Evolutionary conservation across 2,329 filamentous ascomycete species (phyloP), one percentile per base, ranked within the genome.

Genomic region (Beauveria australis): DNA sequence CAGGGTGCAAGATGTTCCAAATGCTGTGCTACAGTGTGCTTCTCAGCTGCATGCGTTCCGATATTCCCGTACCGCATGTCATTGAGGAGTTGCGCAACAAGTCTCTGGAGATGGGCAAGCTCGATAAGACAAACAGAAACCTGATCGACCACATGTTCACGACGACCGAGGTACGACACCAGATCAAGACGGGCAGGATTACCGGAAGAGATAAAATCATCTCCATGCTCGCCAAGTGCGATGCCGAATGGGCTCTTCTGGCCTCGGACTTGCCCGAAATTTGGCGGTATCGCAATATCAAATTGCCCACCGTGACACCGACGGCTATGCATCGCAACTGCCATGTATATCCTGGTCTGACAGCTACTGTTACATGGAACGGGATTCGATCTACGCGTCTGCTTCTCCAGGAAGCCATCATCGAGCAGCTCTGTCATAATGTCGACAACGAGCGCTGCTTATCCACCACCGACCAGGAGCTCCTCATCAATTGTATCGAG

Each of bases 21-120:
- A 81, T 82, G 76, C 73, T 83, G 33, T 79, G 74, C 37, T 76
- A 82, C 59, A 78, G 75, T 58, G 74, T 81, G 40, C 71, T 82
- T 61, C 77, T 83, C 63, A 79, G 76, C 64, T 82, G 80, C 66
- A 74, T 82, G 28, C 79, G 81, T 63, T 75, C 74, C 55, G 75
- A 76, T 40, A 68, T 77, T 30, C 74, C 78, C 14, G 76, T 83
- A 72, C 81, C 81, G 4, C 66, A 73, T n/a, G 68, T 74, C 40
- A 71, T 84, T 61, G 69, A 77, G 33, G 72, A 79, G 26, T 76
- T 83, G 48, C 75, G 79, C 53, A 67, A 71, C 26, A 73, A 79
- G 53, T 74, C 81, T 47, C 67, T 68, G 16, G 68, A 72, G 48
- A 68, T 71, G 5, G 64, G 74, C 3, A 67, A 72, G n/a, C 69